Conservation (phyloP, 495 filamentous ascomycete species). For the Articulospora tetracladia region DNA sequence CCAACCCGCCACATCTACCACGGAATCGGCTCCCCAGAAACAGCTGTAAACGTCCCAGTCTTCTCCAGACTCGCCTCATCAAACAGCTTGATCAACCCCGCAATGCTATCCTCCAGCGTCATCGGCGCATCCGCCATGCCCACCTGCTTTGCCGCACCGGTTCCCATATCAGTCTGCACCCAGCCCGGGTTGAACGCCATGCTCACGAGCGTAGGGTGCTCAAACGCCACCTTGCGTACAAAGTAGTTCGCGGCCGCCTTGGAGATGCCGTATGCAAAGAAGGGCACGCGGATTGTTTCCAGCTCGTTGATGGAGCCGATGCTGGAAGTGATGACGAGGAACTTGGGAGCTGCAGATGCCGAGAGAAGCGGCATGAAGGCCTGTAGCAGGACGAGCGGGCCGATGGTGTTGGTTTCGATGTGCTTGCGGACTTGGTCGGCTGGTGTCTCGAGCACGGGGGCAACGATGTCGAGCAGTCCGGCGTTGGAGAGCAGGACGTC, state of each 20-base stretch:
- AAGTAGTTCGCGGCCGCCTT: conserved; percentile 39
- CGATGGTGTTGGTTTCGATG: conserved; percentile 38
- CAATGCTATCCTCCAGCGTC: conserved; percentile 12
- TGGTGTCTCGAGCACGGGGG: conserved; percentile 24
- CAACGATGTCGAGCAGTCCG: conserved; percentile 26
- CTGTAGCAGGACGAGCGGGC: conserved; percentile 35
- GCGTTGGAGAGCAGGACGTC: conserved; percentile 51
- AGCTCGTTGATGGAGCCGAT: conserved; percentile 28
- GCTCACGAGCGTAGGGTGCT: conserved; percentile 29
- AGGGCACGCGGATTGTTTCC: conserved; percentile 18
- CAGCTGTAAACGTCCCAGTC: conserved; percentile 7
- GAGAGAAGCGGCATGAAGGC: conserved; percentile 35
- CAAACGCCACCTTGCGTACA: conserved; percentile 32
- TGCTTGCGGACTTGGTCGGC: conserved; percentile 30
- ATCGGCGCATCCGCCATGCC: conserved; percentile 16
- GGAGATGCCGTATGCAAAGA: conserved; percentile 32
- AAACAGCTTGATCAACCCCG: conserved; percentile 11
- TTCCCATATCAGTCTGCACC: conserved; percentile 19
- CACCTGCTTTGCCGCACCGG: conserved; percentile 2
- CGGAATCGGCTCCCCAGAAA: conserved; percentile 2
- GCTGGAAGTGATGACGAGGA: conserved; percentile 33
- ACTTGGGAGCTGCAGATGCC: conserved; percentile 29
- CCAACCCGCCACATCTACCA: conserved; percentile 6
- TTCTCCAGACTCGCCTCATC: conserved; percentile 5
- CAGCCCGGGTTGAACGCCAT: conserved; percentile 32